Percentiles rank a stretch among this genome's conserved stretches.
These are phyloP conservation scores for Toxoplasma gondii DNA, from an alignment of 169 alveolate species.

Conservation along the genomic window DNA sequence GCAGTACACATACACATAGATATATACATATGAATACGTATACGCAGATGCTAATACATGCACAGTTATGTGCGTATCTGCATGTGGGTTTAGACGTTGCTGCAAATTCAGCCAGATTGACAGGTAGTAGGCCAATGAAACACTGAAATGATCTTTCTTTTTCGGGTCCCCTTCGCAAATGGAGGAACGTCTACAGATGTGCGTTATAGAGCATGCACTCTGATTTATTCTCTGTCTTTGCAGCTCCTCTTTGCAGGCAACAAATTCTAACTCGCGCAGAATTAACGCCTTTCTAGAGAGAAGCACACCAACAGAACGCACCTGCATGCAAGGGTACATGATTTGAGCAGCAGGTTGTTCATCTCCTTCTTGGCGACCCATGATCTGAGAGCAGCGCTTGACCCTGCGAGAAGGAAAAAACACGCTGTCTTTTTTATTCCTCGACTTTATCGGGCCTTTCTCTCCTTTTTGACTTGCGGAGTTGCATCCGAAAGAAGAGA, in stretches of 20 bases:
- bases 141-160: too few relatives aligned
- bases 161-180: too few relatives aligned
- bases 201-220: too few relatives aligned
- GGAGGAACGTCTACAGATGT: too few relatives aligned
- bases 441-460: background rate
- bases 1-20: background rate
- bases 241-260: too few relatives aligned
- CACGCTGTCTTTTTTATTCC: background rate
- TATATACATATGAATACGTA: slow-evolving; percentile 44
- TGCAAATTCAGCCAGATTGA: too few relatives aligned
- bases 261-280: too few relatives aligned
- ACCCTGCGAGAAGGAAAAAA: slow-evolving; percentile 80
- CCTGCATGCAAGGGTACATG: slow-evolving; percentile 76
- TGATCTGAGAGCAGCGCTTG: slow-evolving; percentile 96
- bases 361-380: slow-evolving; percentile 98
- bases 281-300: background rate
- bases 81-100: too few relatives aligned
- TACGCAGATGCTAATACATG: too few relatives aligned
- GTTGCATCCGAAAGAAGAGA: background rate
- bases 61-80: background rate
- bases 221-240: too few relatives aligned
- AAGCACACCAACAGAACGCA: background rate
- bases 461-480: background rate
- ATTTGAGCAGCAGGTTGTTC: slow-evolving; percentile 92
- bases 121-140: too few relatives aligned